Conservation (phyloP, 768 basidiomycete genomes). For the Naematelia encephala region DNA sequence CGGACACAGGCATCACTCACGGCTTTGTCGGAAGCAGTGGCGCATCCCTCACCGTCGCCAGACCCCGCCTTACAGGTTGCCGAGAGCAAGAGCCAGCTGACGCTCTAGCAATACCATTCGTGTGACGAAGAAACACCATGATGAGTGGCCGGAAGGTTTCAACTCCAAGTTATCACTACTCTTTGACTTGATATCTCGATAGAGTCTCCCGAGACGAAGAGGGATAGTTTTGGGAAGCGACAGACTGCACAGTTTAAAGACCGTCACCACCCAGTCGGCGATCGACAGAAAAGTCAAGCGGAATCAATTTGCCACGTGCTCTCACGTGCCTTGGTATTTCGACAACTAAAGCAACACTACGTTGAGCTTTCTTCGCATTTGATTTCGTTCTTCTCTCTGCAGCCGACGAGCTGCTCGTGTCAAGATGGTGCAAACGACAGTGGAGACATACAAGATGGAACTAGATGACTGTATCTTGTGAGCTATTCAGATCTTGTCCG, state of each 20-base stretch:
- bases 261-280: not conserved
- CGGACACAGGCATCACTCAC: constrained; percentile 15
- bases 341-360: too few relatives aligned
- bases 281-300: constrained; percentile 1
- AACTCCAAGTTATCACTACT: not conserved
- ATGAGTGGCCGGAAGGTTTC: not conserved
- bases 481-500: not conserved
- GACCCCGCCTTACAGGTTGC: constrained; percentile 4
- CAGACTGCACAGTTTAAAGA: not conserved
- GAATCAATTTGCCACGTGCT: not conserved
- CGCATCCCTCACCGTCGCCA: constrained; percentile 27
- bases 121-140: not conserved
- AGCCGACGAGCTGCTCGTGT: not conserved
- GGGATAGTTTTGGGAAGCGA: too few relatives aligned
- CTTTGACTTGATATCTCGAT: not conserved
- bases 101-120: not conserved
- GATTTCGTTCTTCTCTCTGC: not conserved
- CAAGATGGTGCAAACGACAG: constrained; percentile 2
- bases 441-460: constrained; percentile 7
- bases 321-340: constrained; percentile 10
- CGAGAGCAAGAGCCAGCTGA: not conserved
- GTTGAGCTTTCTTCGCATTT: too few relatives aligned
- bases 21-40: constrained; percentile 14
- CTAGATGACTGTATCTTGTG: constrained; percentile 32
- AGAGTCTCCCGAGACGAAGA: too few relatives aligned